A percentile compares a stretch with the other conserved stretches of the same genome.
Conservation (phyloP, 768 basidiomycete genomes). For the Leccinum fibrillosum region DNA sequence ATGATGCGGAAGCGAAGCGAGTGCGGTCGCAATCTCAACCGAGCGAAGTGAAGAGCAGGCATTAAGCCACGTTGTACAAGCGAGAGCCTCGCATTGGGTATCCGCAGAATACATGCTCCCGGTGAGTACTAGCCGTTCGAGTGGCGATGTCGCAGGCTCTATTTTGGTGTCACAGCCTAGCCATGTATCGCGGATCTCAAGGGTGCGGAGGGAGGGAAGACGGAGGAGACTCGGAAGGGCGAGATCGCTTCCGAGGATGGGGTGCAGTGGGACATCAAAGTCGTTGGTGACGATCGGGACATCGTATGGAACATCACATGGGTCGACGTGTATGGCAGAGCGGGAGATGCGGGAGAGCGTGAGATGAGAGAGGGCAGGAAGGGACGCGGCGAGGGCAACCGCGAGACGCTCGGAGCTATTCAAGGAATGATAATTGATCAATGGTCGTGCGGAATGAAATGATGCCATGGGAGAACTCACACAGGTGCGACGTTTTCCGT, state of each 20-base stretch:
- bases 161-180: slow-evolving; percentile 43
- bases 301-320: slow-evolving; percentile 34
- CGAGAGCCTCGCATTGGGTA: slow-evolving; percentile 16
- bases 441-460: not conserved
- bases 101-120: slow-evolving; percentile 30
- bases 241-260: slow-evolving; percentile 52
- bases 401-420: slow-evolving; percentile 54
- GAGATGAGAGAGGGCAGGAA: slow-evolving; percentile 53
- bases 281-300: slow-evolving; percentile 64
- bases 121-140: slow-evolving; percentile 26
- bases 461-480: slow-evolving; percentile 26
- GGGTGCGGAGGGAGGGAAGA: slow-evolving; percentile 56
- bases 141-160: slow-evolving; percentile 1
- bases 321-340: slow-evolving; percentile 62
- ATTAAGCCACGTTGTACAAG: slow-evolving; percentile 24
- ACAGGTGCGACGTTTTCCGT: slow-evolving; percentile 35
- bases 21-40: slow-evolving; percentile 22
- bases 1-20: slow-evolving; percentile 12
- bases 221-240: slow-evolving; percentile 63
- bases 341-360: slow-evolving; percentile 63
- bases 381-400: slow-evolving; percentile 62
- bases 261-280: slow-evolving; percentile 54
- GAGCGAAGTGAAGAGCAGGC: slow-evolving; percentile 21
- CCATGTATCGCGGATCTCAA: slow-evolving; percentile 68
- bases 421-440: not conserved